phyloP scores from a whole-genome alignment of 352 stramenopile species.

The Globisporangium iwayamae region DNA sequence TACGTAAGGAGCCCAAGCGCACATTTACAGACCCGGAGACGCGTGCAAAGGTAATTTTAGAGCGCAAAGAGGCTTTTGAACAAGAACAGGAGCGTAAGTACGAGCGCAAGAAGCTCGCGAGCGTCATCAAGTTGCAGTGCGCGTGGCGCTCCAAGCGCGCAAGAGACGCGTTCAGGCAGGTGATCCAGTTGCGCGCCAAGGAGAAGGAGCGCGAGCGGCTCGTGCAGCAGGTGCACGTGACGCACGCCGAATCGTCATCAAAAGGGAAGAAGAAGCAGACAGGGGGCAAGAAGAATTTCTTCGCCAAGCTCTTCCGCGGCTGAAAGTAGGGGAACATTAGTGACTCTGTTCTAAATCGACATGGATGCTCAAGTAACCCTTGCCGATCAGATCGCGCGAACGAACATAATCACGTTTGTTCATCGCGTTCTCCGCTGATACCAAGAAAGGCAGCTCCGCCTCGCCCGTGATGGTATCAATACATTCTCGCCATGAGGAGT shows the following conservation, averaged over 20 bases:
- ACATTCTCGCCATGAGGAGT: not conserved
- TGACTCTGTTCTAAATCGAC: too few species aligned
- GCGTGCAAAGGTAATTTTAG: conserved; percentile 34
- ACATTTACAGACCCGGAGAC: conserved; percentile 25
- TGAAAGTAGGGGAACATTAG: not conserved
- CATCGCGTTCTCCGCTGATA: not conserved
- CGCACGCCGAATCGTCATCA: not conserved
- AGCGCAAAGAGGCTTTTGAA: conserved; percentile 37
- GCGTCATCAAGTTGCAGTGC: conserved; percentile 68
- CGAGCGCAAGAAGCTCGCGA: conserved; percentile 43
- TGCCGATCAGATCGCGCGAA: not conserved
- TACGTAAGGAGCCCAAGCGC: conserved; percentile 25
- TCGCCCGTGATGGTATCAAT: not conserved
- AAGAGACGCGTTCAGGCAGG: conserved; percentile 45
- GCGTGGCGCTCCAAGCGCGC: conserved; percentile 71
- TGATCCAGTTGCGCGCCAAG: conserved; percentile 57
- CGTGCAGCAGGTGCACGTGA: conserved; percentile 22
- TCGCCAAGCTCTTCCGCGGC: conserved; percentile 1
- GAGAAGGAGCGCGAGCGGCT: conserved; percentile 53
- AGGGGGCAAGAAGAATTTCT: not conserved
- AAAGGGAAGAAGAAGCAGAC: not conserved
- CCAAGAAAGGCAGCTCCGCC: not conserved
- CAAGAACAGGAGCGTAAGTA: conserved; percentile 28
- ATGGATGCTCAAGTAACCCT: too few species aligned
- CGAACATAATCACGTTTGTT: not conserved